Evolutionary conservation across 352 stramenopile genomes (phyloP), one percentile per base, ranked within the genome.

Genomic region (Phytophthora citricola): DNA sequence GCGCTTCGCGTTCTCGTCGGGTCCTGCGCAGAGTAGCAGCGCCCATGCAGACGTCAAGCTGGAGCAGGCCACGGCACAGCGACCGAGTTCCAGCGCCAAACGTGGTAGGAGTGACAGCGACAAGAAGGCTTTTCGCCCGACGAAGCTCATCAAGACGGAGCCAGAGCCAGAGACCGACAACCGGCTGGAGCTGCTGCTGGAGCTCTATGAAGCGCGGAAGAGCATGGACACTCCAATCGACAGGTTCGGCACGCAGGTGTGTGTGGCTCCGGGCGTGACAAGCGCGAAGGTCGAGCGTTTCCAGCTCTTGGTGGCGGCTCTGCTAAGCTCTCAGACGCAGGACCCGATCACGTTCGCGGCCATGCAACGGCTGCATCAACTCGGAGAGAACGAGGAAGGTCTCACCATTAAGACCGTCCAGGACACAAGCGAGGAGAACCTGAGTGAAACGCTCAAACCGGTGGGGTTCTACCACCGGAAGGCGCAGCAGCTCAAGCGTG

Each of bases 401-500:
- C 68, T 94, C 24, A 91, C 76, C 0, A 78, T 89, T 49, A 64
- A 57, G 5, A 75, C 52, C 6, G 70, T 91, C n/a, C 71, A 65
- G 14, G 31, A 22, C 2, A 71, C 73, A 17, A 68, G 62, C 6
- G 68, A 79, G 44, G 58, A 70, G 12, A n/a, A 56, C 15, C 58
- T 94, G 11, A 67, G 78, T 57, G 74, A 77, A 58, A 57, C 84
- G 36, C 69, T 94, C n/a, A 71, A 73, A 31, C 83, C 86, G 2
- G 83, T 92, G 31, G 85, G 85, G 0, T 94, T 94, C 43, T 85
- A 94, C 71, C 72, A 81, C 9, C 80, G 81, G 46, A 94, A 94
- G 57, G 82, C 82, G 14, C 72, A 85, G 29, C 83, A 94, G 34
- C 39, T 94, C 41, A 81, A 84, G 49, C 63, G 74, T 3, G 65